Evolutionary conservation across 2,329 filamentous ascomycete genomes (phyloP), one percentile per base, ranked within the genome.

Genomic region (Calonectria naviculata): DNA sequence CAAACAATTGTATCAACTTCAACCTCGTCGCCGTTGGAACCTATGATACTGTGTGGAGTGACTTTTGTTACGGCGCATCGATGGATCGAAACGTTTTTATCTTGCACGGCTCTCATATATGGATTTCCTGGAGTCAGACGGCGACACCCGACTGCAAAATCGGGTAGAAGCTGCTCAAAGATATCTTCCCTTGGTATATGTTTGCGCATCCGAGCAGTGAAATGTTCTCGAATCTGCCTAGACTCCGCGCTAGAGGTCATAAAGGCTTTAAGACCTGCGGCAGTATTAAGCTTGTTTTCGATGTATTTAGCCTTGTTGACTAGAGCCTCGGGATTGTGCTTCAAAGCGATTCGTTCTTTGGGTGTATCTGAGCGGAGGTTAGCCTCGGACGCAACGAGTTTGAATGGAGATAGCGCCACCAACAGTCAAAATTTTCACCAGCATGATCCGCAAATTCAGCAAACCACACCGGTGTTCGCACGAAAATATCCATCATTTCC

Each of bases 141-240:
- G n/a, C 65, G 65, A 28, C 65, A 68, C 9, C 65, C 65, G 34
- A 68, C 65, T 4, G 65, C 65, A n/a, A 68, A 68, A 17, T 68
- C 26, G 1, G 65, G 65, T 4, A 67, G 54, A 9, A 67, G 52
- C 19, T 60, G 49, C 19, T 67, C 38, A 12, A 67, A 61, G 10
- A 67, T 28, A 5, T 44, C 46, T 7, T 67, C 65, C 24, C 21
- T 49, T 2, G 36, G 21, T 10, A 67, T 67, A 26, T 61, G 19
- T 29, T 58, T 47, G 28, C 65, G 49, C 65, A 67, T 67, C 2
- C 65, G 36, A 17, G 38, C 28, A 4, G 65, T 67, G 26, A 60
- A 67, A 29, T 67, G 65, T 29, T 67, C 52, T 6, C 65, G 52
- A n/a, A 67, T 61, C 65, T 44, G 13, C 12, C 29, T 47, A 2